A percentile compares a stretch with the other conserved stretches of the same genome.
phyloP scores from a whole-genome alignment of 2,329 filamentous ascomycete genomes.

The Ascochyta viciae-villosae region DNA sequence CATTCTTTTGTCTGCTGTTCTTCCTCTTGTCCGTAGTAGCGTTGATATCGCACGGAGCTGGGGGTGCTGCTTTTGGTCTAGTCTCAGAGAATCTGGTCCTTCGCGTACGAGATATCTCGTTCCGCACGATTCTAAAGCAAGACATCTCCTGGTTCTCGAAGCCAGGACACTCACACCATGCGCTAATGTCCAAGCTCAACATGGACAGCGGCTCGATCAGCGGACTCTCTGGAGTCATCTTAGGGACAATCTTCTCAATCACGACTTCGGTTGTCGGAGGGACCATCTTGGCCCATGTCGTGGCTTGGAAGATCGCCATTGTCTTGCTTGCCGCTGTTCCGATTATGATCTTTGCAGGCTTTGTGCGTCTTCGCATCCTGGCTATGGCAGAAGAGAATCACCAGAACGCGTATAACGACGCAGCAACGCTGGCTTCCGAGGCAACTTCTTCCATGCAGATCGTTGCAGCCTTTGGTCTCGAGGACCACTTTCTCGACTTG shows the following conservation, averaged over 20 bases:
- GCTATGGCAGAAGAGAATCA: conserved; percentile 69
- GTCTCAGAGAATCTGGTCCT: conserved; percentile 56
- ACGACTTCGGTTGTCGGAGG: conserved; percentile 56
- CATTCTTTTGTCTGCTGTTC: conserved; percentile 59
- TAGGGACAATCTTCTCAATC: conserved; percentile 59
- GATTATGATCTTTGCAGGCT: conserved; percentile 56
- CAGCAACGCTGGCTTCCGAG: conserved; percentile 71
- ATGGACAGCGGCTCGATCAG: conserved; percentile 58
- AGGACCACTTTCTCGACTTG: conserved; percentile 47
- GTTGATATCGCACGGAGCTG: conserved; percentile 53
- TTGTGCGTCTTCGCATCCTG: conserved; percentile 55
- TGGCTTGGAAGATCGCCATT: conserved; percentile 61
- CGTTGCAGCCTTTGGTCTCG: conserved; percentile 54
- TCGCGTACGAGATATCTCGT: conserved; percentile 54
- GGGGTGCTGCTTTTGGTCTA: conserved; percentile 57
- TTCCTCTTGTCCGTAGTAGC: conserved; percentile 62
- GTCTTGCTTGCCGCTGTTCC: conserved; percentile 59
- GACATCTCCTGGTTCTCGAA: conserved; percentile 61
- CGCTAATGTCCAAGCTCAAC: conserved; percentile 55
- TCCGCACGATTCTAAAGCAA: conserved; percentile 62
- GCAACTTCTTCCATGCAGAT: conserved; percentile 72
- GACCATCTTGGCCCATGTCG: conserved; percentile 55
- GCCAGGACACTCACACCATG: conserved; percentile 52
- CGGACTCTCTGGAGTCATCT: conserved; percentile 57
- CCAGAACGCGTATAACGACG: conserved; percentile 68